These are phyloP conservation scores for Colletotrichum sp. DNA, from an alignment of 2,329 filamentous ascomycete species.

Conservation along the genomic window DNA sequence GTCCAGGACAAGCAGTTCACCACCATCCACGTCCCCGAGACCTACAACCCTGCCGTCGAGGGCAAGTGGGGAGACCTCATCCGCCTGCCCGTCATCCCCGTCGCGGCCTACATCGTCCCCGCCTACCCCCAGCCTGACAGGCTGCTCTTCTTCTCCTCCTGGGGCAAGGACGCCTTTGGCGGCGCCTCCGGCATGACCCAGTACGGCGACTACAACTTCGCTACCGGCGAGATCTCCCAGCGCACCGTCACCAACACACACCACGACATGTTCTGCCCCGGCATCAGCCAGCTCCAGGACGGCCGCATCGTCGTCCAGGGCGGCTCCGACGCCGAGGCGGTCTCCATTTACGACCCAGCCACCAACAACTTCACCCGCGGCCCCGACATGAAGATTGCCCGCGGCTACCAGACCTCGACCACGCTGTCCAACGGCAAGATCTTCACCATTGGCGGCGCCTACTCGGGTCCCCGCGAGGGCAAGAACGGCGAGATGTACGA, in stretches of 20 bases:
- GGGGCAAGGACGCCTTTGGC: conserved; percentile 27
- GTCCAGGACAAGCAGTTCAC: conserved; percentile 22
- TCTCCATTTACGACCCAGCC: conserved; percentile 50
- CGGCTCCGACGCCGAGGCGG: conserved; percentile 52
- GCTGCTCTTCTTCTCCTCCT: conserved; percentile 28
- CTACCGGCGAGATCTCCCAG: conserved; percentile 30
- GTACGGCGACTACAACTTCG: conserved; percentile 27
- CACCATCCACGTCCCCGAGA: conserved; percentile 27
- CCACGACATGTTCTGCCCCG: conserved; percentile 64
- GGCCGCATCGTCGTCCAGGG: conserved; percentile 59
- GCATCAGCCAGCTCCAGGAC: conserved; percentile 52
- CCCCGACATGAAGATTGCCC: conserved; percentile 47
- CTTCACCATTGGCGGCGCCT: conserved; percentile 64
- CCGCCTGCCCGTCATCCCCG: conserved; percentile 28
- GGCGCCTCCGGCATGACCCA: conserved; percentile 23
- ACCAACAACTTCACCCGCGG: conserved; percentile 42
- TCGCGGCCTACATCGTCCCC: conserved; percentile 31
- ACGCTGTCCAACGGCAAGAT: conserved; percentile 57
- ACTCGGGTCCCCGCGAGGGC: conserved; percentile 48
- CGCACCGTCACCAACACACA: conserved; percentile 42
- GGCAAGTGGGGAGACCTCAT: conserved; percentile 29
- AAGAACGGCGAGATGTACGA: conserved; percentile 64
- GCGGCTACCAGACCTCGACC: conserved; percentile 58
- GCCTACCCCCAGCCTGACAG: conserved; percentile 25
- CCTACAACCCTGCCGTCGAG: conserved; percentile 20